A percentile compares a stretch with the other conserved stretches of the same genome.
These are phyloP conservation scores for Rhododendron vialii DNA, from an alignment of 148 eudicot genomes.

Conservation along the genomic window DNA sequence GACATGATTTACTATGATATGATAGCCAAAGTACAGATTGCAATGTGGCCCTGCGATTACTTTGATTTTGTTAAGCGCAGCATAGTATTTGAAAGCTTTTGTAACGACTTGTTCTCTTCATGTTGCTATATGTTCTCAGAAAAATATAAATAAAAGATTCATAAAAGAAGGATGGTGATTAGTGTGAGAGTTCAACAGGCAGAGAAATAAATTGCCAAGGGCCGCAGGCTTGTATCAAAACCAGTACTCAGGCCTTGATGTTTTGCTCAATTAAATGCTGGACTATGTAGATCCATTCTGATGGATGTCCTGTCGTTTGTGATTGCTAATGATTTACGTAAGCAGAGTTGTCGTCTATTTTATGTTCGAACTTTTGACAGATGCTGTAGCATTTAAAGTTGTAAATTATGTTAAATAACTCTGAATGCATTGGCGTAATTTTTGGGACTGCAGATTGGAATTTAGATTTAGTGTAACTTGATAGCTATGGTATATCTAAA, in stretches of 20 bases:
- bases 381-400: neutral
- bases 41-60: neutral
- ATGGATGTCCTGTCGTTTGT: neutral
- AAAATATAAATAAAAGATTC: neutral
- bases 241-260: neutral
- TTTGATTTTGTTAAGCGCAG: neutral
- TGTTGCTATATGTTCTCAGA: neutral
- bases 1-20: neutral
- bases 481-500: neutral
- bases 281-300: neutral
- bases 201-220: neutral
- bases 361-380: neutral
- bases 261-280: neutral
- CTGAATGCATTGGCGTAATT: neutral
- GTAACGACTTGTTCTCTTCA: neutral
- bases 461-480: neutral
- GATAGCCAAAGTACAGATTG: neutral
- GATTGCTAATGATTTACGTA: neutral
- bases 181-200: neutral
- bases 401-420: neutral
- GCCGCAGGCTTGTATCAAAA: neutral
- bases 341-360: neutral
- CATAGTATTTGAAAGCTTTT: neutral
- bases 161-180: neutral
- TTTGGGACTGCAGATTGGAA: neutral